A percentile compares a stretch with the other conserved stretches of the same genome.
These are phyloP conservation scores for Neurospora sp. DNA, from an alignment of 495 filamentous ascomycete genomes.

Conservation along the genomic window DNA sequence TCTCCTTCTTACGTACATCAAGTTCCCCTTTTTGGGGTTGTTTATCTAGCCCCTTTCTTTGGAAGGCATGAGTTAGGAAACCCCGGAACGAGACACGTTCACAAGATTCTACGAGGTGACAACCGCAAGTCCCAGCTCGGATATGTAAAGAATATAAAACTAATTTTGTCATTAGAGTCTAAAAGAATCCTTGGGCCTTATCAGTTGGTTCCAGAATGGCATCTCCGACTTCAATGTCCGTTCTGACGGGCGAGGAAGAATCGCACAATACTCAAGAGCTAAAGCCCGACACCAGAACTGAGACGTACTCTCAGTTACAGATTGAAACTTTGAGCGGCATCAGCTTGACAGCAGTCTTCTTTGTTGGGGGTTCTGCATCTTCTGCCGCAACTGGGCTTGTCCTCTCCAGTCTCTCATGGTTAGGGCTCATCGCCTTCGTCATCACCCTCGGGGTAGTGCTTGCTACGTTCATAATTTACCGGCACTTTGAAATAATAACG, in stretches of 20 bases:
- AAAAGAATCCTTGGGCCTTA: neutral
- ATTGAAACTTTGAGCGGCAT: slow-evolving; percentile 5
- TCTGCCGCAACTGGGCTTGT: neutral
- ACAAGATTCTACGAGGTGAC: neutral
- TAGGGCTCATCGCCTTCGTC: slow-evolving; percentile 9
- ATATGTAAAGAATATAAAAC: neutral
- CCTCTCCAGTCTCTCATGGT: slow-evolving; percentile 11
- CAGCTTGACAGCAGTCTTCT: slow-evolving; percentile 7
- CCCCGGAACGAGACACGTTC: neutral
- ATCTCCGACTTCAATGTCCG: neutral
- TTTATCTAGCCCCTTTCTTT: neutral
- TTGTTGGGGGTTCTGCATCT: slow-evolving; percentile 2
- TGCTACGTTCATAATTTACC: neutral
- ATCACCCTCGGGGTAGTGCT: neutral
- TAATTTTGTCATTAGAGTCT: neutral
- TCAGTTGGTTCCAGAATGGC: neutral
- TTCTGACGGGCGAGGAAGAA: neutral
- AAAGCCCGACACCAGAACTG: neutral
- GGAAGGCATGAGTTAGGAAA: neutral
- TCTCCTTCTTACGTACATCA: neutral
- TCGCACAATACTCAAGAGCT: neutral
- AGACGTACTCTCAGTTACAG: neutral
- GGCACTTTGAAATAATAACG: neutral
- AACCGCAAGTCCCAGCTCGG: too few relatives aligned
- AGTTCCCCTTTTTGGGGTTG: neutral